phyloP scores from a whole-genome alignment of 768 basidiomycete genomes.

The Daedaleopsis sinensis region DNA sequence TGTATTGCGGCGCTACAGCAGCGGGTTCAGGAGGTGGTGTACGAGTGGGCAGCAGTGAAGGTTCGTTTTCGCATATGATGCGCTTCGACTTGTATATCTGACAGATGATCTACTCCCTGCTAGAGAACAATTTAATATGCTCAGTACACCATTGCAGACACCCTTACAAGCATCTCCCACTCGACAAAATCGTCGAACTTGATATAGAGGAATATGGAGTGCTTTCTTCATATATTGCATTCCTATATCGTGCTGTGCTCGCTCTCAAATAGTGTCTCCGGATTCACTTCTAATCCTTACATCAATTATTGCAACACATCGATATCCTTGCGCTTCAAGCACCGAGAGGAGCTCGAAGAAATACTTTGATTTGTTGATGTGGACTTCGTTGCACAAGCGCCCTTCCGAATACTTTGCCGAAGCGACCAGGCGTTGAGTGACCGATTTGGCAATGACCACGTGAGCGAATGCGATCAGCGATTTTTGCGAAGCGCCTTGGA shows the following conservation, averaged over 20 bases:
- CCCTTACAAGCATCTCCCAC: too few relatives aligned
- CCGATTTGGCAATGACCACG: neutral
- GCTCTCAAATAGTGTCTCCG: too few relatives aligned
- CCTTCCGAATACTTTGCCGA: neutral
- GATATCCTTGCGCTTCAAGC: too few relatives aligned
- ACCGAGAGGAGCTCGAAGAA: too few relatives aligned
- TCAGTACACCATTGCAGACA: neutral
- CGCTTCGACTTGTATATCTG: neutral
- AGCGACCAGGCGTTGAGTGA: conserved; percentile 16
- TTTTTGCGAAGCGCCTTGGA: conserved; percentile 18
- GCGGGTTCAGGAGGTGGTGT: conserved; percentile 63
- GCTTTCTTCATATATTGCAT: too few relatives aligned
- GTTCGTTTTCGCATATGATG: conserved; percentile 41
- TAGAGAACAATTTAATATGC: conserved; percentile 10
- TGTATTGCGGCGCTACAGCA: conserved; percentile 62
- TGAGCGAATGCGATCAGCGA: conserved; percentile 10
- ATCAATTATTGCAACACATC: too few relatives aligned
- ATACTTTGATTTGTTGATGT: too few relatives aligned
- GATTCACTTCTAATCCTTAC: too few relatives aligned
- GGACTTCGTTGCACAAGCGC: too few relatives aligned
- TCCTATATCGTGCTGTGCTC: too few relatives aligned
- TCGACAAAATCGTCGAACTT: too few relatives aligned
- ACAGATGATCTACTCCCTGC: neutral
- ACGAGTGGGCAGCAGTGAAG: conserved; percentile 82
- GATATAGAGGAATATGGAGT: too few relatives aligned